Evolutionary conservation across 768 basidiomycete genomes (phyloP), one percentile per base, ranked within the genome.

Genomic region (Hypholoma fasciculare): DNA sequence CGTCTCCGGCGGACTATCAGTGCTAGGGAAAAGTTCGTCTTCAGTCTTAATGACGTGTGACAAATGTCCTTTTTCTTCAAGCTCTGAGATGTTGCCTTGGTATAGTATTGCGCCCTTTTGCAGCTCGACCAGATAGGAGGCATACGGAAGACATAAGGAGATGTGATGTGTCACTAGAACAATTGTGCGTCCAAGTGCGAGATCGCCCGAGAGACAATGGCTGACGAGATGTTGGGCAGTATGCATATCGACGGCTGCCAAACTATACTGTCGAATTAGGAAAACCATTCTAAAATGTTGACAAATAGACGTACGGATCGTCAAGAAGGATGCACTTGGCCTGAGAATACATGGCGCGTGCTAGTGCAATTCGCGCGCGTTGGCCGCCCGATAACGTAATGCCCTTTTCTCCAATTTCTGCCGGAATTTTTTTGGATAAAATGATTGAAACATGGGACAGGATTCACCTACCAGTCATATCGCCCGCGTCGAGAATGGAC

Each of bases 81-180:
- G 71, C 34, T 81, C 80, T 34, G 78, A 67, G 36, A 83, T 76
- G 2, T 77, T 72, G 0, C 86, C 87, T 62, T 82, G 79, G 17
- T 79, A 77, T 2, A 78, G 43, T 14, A 89, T 67, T 11, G 62
- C 61, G 0, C 88, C 88, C 14, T 75, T 67, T 1, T 74, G 74
- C 9, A 90, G 70, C 64, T 88, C 85, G 17, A 94, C 77, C 8
- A 92, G 76, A 71, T 89, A 89, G 1, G 82, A 73, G 0, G 91
- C 85, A 16, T 80, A 73, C 0, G 89, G 87, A 0, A 90, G 76
- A 64, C 89, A 90, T 6, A 94, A 78, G 36, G 77, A 80, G 56
- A 91, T 83, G 65, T 93, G 90, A 67, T 96, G 93, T 0, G 92
- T 94, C 52, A 94, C 90, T 16, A 96, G 79, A 57, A 94, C 80